Percentiles rank a stretch among this genome's conserved stretches.
Evolutionary conservation across 1,139 yeast genomes (phyloP).

Genomic region (Meyerozyma elateridarum): DNA sequence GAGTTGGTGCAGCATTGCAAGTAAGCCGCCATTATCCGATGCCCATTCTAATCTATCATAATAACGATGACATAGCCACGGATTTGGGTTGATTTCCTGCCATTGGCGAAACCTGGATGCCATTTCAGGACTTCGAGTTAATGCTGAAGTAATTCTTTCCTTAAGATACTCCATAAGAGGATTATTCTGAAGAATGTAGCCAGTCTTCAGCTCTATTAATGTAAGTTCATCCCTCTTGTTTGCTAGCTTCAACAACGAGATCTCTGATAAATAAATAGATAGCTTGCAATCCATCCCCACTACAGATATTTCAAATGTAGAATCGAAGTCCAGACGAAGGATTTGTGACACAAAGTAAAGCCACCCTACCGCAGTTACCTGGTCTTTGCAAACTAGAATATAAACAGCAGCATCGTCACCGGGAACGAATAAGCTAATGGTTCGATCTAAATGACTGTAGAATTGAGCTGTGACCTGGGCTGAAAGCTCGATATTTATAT

Average conservation of each 20-base stretch:
- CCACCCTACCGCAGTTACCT: slow-evolving; percentile 56
- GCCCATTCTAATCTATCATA: slow-evolving; percentile 81
- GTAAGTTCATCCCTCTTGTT: slow-evolving; percentile 7
- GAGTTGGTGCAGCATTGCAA: slow-evolving; percentile 31
- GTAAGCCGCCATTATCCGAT: slow-evolving; percentile 44
- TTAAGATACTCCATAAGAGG: slow-evolving; percentile 32
- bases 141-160: slow-evolving; percentile 17
- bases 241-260: slow-evolving; percentile 15
- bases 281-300: slow-evolving; percentile 50
- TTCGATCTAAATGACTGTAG: slow-evolving; percentile 65
- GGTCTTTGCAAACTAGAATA: slow-evolving; percentile 52
- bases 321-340: slow-evolving; percentile 25
- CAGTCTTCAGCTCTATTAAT: slow-evolving; percentile 18
- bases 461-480: slow-evolving; percentile 38
- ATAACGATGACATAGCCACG: slow-evolving; percentile 57
- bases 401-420: slow-evolving; percentile 26
- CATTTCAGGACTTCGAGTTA: slow-evolving; percentile 14
- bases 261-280: slow-evolving; percentile 36
- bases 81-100: slow-evolving; percentile 18
- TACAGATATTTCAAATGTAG: slow-evolving; percentile 34
- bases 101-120: slow-evolving; percentile 14
- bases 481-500: slow-evolving; percentile 18
- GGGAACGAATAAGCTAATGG: slow-evolving; percentile 48
- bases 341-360: slow-evolving; percentile 49
- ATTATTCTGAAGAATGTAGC: slow-evolving; percentile 32